Evolutionary conservation across 768 basidiomycete species (phyloP).

Genomic region (Leccinum subgranulosum): DNA sequence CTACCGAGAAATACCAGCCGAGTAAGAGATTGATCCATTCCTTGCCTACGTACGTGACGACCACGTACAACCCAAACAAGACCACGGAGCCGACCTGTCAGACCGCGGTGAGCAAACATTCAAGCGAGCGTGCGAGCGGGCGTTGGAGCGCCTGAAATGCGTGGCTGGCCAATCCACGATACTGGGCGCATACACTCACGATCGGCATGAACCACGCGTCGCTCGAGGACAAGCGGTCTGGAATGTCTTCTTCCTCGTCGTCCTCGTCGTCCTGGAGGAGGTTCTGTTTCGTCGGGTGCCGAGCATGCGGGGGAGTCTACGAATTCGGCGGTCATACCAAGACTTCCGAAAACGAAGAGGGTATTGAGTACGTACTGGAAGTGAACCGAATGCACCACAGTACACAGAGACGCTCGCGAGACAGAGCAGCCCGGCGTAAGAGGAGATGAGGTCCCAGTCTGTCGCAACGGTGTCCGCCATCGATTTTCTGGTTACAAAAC

Average conservation of each 20-base stretch:
- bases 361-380: constrained; percentile 49
- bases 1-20: constrained; percentile 69
- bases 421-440: constrained; percentile 64
- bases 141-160: background rate
- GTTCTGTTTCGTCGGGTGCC: background rate
- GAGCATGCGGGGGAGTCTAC: constrained; percentile 8
- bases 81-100: constrained; percentile 64
- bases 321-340: background rate
- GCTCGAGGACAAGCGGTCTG: constrained; percentile 56
- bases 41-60: constrained; percentile 73
- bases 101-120: background rate
- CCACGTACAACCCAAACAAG: constrained; percentile 64
- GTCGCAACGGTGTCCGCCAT: constrained; percentile 9
- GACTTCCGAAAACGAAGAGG: background rate
- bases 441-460: constrained; percentile 61
- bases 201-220: constrained; percentile 79
- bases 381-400: constrained; percentile 53
- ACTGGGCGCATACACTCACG: constrained; percentile 39
- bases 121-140: background rate
- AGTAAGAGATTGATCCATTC: constrained; percentile 83
- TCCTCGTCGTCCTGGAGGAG: constrained; percentile 45
- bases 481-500: background rate
- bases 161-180: background rate
- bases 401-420: constrained; percentile 69
- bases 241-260: constrained; percentile 49